phyloP scores from a whole-genome alignment of 345 rosid genomes.

The Melaleuca quinquenervia region DNA sequence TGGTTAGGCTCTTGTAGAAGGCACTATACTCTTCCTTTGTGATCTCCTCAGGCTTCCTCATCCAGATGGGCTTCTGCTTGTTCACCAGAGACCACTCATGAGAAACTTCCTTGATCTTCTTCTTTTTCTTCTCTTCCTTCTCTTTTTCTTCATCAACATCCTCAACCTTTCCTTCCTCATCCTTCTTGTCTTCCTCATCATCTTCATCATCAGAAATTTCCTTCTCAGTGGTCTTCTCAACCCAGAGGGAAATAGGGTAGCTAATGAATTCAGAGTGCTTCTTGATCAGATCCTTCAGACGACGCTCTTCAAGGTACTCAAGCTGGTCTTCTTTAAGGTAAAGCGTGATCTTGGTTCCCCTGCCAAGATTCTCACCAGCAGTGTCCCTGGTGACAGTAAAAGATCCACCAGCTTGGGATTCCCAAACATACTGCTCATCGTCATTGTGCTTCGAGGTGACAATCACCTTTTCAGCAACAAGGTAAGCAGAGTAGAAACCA shows the following conservation, averaged over 20 bases:
- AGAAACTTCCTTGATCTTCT: constrained; percentile 85
- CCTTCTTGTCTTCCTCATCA: constrained; percentile 13
- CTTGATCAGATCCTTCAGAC: constrained; percentile 1
- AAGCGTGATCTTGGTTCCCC: neutral
- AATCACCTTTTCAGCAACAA: neutral
- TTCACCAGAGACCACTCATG: constrained; percentile 75
- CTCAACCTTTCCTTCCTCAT: constrained; percentile 15
- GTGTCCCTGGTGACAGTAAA: neutral
- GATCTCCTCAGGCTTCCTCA: constrained; percentile 90
- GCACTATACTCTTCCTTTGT: constrained; percentile 73
- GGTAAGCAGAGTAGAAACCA: neutral
- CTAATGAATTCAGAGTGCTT: constrained; percentile 3
- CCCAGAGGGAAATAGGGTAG: constrained; percentile 3
- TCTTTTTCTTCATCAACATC: constrained; percentile 19
- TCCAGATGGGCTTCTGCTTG: constrained; percentile 90
- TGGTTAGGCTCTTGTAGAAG: constrained; percentile 84
- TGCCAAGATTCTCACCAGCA: neutral
- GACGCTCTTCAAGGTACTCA: constrained; percentile 7
- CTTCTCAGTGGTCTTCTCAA: neutral
- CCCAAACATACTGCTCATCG: neutral
- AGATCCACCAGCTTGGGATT: neutral
- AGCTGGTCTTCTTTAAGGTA: constrained; percentile 6
- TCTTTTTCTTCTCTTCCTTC: constrained; percentile 53
- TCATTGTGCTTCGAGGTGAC: neutral
- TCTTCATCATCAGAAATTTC: constrained; percentile 8